These are phyloP conservation scores for Ceratocystis colombiana DNA, from an alignment of 2,329 filamentous ascomycete genomes.

Conservation along the genomic window DNA sequence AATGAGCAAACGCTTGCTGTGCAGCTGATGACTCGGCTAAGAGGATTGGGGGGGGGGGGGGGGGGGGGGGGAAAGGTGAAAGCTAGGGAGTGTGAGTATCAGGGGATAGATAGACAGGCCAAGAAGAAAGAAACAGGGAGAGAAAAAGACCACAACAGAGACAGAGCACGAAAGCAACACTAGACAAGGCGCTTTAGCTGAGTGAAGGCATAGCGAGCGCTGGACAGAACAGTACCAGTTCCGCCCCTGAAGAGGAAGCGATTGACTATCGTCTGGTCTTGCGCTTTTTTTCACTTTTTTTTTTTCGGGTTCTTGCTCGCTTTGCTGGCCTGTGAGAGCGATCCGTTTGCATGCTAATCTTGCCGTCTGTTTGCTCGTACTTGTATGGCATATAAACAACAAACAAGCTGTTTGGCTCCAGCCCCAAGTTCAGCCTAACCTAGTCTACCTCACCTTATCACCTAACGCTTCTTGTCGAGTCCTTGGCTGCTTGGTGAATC, in stretches of 20 bases:
- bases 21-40: slow-evolving; percentile 4
- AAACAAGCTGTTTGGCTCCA: neutral
- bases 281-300: neutral
- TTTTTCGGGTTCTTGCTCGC: neutral
- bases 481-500: neutral
- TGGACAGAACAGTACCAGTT: neutral
- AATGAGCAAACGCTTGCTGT: neutral
- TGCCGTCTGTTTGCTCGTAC: neutral
- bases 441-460: neutral
- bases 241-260: neutral
- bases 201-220: neutral
- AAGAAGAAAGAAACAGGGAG: neutral
- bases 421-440: neutral
- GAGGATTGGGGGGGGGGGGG: neutral
- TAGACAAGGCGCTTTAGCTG: neutral
- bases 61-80: neutral
- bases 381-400: neutral
- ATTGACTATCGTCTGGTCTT: neutral
- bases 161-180: neutral
- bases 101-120: neutral
- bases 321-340: too few species aligned
- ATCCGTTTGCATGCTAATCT: too few species aligned
- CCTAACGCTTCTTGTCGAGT: neutral
- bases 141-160: neutral
- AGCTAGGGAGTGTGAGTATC: neutral